Conservation (phyloP, 2,329 filamentous ascomycete species). For the Uncinocarpus reesii region DNA sequence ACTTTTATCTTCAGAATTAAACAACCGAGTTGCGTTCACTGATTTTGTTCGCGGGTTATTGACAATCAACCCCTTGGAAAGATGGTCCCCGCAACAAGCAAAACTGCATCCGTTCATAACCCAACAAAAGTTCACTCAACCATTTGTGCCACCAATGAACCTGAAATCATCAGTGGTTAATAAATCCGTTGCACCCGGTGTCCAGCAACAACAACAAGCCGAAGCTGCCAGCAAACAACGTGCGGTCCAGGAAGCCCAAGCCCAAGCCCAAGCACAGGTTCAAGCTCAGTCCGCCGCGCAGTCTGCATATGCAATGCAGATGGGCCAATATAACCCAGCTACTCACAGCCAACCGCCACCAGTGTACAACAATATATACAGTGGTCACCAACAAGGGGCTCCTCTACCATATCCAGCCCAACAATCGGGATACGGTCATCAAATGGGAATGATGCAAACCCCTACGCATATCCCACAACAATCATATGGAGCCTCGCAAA, state of each 20-base stretch:
- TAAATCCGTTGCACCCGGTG: slow-evolving; percentile 80
- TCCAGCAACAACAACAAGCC: slow-evolving; percentile 90
- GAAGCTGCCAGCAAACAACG: slow-evolving; percentile 90
- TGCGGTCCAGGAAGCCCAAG: slow-evolving; percentile 45
- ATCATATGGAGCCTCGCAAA: slow-evolving; percentile 63
- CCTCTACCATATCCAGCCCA: slow-evolving; percentile 73
- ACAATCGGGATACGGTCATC: slow-evolving; percentile 56
- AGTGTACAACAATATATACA: slow-evolving; percentile 63
- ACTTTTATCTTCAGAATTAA: slow-evolving; percentile 63
- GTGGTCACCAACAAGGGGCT: slow-evolving; percentile 54
- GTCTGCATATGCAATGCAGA: slow-evolving; percentile 56
- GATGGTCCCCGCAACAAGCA: slow-evolving; percentile 96
- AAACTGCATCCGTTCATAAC: slow-evolving; percentile 98
- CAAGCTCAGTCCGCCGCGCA: slow-evolving; percentile 56
- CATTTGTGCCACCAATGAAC: slow-evolving; percentile 95
- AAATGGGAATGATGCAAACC: slow-evolving; percentile 60
- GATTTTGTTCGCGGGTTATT: slow-evolving; percentile 91
- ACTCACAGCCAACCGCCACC: slow-evolving; percentile 46
- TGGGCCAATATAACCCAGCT: slow-evolving; percentile 45
- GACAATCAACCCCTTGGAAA: slow-evolving; percentile 87
- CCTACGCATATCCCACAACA: slow-evolving; percentile 55
- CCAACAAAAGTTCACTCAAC: slow-evolving; percentile 90
- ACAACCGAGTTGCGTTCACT: slow-evolving; percentile 92
- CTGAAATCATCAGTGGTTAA: slow-evolving; percentile 76
- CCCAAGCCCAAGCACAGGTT: slow-evolving; percentile 48